Base-by-base conservation (phyloP, 768 basidiomycete species). In the Saitozyma sp. region DNA sequence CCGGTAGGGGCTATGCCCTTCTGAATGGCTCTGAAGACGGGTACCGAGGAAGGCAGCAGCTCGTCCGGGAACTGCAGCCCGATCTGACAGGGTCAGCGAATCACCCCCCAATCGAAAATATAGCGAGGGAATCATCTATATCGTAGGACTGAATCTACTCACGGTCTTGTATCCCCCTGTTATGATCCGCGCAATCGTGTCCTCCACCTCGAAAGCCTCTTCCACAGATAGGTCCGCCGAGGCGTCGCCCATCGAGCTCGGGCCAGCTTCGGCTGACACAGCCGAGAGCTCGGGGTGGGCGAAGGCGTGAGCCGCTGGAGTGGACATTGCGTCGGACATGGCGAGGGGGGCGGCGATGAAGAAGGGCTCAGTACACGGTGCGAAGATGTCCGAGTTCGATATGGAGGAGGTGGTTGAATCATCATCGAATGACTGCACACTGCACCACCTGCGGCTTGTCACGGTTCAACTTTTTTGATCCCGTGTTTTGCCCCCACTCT, bases 41-140 rank as follows among this genome's bases (percentile, higher is more conserved):
- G 87, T 14, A 97, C 93, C 0, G 92, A 92, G 67, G 90, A 87
- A 39, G 85, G 85, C 11, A 99, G 80, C 19, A 97, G 85, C 75
- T 95, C 91, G 77, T 99, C 96, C 0, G 96, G 95, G 69, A 98
- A 97, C 79, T 98, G 96, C 10, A 99, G 84, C 0, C 91, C 91
- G 54, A 93, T 85, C 74, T 75, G 49, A 56, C 9, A 48, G 13
- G 4, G 55, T 41, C 54, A 56, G 59, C 50, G 14, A 5, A 29
- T 29, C 29, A 29, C 29, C 29, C 5, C 29, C 29, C 29, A 29
- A 29, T 2, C 2, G 2, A 29, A 29, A 2, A 5, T 29, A 29
- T 2, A 29, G 29, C 29, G 29, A 29, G 29, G 2, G 2, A 5
- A 29, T 2, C 29, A 5, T 29, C 29, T 29, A 2, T 29, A 5